Base-by-base conservation (phyloP, 768 basidiomycete species). In the Mycena latifolia region DNA sequence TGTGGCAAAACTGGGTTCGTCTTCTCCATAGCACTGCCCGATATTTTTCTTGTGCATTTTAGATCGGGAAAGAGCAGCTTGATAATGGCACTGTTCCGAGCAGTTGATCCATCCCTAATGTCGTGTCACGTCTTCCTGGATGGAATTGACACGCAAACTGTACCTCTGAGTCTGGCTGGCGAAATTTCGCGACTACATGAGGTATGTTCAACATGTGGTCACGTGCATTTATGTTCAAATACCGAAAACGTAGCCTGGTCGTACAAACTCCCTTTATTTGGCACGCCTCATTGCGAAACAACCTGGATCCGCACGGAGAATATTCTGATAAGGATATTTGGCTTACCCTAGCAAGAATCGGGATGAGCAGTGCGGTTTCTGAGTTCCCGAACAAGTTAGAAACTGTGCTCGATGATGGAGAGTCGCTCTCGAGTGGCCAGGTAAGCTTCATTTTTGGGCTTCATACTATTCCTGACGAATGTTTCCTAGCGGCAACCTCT, bases 211-310 rank as follows among this genome's bases (percentile, higher is more conserved):
- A 28, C 7, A 46, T 51, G 2, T 37, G 12, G 22, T 25, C 37
- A 37, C 37, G 14, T 37, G 37, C 15, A 37, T 3, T 9, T 37
- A 15, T 37, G 37, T 37, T 17, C 9, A 37, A 37, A 37, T 11
- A 10, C 8, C 15, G 9, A 14, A 25, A 17, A 15, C 24, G 20
- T 33, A 63, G 66, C 25, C n/a, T 67, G 39, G 61, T 67, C 14
- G 55, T 61, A 6, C 66, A 63, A 53, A 63, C n/a, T 39, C 66
- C 66, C 12, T 67, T 67, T 28, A 55, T 63, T n/a, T 63, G 66
- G 66, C 20, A 63, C 41, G 61, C 61, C 24, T 14, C 53, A 3
- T 5, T 63, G 15, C 61, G 61, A 8, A 33, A 55, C 15, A 63
- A 63, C n/a, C 14, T 63, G 25, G 62, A 56, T 35, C 54, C 62